These are phyloP conservation scores for Amphicarpaea edgeworthii DNA, from an alignment of 306 rosid genomes.

Conservation along the genomic window DNA sequence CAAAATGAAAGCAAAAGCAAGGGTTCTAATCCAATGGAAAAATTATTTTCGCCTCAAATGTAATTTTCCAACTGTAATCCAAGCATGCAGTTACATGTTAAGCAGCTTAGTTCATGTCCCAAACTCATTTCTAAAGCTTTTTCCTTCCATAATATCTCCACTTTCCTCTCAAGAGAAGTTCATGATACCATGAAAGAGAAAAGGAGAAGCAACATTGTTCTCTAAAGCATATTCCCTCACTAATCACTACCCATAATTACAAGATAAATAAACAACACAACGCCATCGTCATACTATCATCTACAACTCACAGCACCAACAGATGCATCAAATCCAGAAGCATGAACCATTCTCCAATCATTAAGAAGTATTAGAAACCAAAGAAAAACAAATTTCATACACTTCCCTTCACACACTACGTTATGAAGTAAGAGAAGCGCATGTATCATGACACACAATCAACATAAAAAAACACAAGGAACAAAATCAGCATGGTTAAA, in stretches of 20 bases:
- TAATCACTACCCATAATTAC: neutral
- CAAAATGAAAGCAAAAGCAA: too few species aligned
- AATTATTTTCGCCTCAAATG: too few species aligned
- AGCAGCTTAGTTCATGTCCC: neutral
- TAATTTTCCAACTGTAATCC: too few species aligned
- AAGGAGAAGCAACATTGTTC: neutral
- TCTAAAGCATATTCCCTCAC: neutral
- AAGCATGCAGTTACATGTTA: too few species aligned
- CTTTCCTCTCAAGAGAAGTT: too few species aligned
- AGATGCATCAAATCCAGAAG: conserved; percentile 12
- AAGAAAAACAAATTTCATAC: too few species aligned
- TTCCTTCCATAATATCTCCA: neutral
- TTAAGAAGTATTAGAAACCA: neutral
- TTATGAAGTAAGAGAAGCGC: neutral
- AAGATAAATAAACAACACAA: neutral
- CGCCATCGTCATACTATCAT: neutral
- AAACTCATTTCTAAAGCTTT: neutral
- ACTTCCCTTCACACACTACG: neutral
- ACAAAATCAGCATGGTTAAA: neutral
- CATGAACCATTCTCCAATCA: neutral
- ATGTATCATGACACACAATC: neutral
- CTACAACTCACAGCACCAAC: neutral
- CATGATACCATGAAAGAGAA: neutral
- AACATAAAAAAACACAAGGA: neutral
- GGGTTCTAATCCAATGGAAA: too few species aligned